Base-by-base conservation (phyloP, 1,284 basidiomycete species). In the Leccinum fuscescens region DNA sequence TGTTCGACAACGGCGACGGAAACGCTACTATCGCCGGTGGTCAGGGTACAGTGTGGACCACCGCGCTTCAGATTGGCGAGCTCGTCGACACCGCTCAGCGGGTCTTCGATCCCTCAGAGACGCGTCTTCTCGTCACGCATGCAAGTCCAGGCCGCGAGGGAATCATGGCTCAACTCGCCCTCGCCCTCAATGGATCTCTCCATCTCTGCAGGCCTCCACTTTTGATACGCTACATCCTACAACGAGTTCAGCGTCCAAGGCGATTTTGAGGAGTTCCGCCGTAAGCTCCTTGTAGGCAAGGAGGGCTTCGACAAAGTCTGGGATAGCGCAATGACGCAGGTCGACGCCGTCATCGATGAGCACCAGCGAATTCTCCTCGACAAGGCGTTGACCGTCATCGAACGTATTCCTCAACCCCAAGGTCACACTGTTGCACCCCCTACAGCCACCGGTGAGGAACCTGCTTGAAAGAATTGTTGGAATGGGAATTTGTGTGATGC, bases 31-130 rank as follows among this genome's bases (percentile, higher is more conserved):
- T 99, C 65, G 96, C 97, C 0, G 97, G 97, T 50, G 96, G 94
- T 1, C 92, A 94, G 72, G 97, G 97, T 29, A 98, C 96, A 22
- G 98, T 98, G 90, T 99, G 97, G 97, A 94, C 94, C 0, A 99
- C 96, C 0, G 92, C 94, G 5, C 83, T 99, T 27, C 97, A 99
- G 76, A 92, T 99, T 49, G 97, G 97, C 64, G 96, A 99, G 76
- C 88, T 99, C 49, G 89, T 99, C 59, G 97, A 99, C 76, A 98
- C 95, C 1, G 94, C 96, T 2, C 94, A 98, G 74, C 87, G 95
- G 65, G 93, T 95, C 53, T 96, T 88, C 72, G 96, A 99, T 74
- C 86, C 88, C 11, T 85, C 92, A 29, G 97, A 99, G 77, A 98
- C 96, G 48, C 91, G 97, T 67, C 78, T 99, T 15, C 86, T 99